Evolutionary conservation across 202 grass and related monocot genomes (phyloP), one percentile per base, ranked within the genome.

Genomic region (Schoenoplectus tabernaemontani): DNA sequence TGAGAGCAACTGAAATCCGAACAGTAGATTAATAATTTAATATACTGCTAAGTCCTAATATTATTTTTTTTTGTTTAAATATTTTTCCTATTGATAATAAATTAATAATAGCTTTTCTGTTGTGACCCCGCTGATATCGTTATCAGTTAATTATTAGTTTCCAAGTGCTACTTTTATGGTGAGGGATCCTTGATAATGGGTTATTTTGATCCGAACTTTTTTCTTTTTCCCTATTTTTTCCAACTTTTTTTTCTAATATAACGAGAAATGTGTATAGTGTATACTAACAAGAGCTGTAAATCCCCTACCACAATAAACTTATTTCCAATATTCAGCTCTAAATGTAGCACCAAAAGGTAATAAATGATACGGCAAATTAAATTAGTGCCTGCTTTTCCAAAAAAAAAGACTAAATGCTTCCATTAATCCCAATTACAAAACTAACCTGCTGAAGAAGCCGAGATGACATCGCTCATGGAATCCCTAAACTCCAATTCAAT

Each of bases 381-480:
- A 28, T 58, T 17, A 39, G 3, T 64, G 30, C 32, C 60, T 17
- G 36, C 13, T 16, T 64, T 7, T 1, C 4, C 9, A 23, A 5
- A 65, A 38, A 38, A 9, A 38, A n/a, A 38, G 16, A 65, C 7
- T 39, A 66, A 41, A 66, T 9, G 15, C 16, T 33, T 53, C 3
- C 6, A 32, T 78, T 42, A 56, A 11, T 58, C 19, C 15, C 5
- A 41, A 78, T 30, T 59, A 26, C 6, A 51, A 44, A 59, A 80
- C 57, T 80, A 51, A 90, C 89, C 90, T 59, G 85, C 78, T 0
- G 78, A 68, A 1, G 90, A 84, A 54, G 87, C 74, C 41, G 23
- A 2, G 75, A 87, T 59, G 42, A 81, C 84, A 39, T 89, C 82
- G 4, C 28, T 26, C n/a, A 42, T 7, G 9, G 87, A 87, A 59